Evolutionary conservation across 2,329 filamentous ascomycete genomes (phyloP).

Genomic region (Neofusicoccum cordaticola): DNA sequence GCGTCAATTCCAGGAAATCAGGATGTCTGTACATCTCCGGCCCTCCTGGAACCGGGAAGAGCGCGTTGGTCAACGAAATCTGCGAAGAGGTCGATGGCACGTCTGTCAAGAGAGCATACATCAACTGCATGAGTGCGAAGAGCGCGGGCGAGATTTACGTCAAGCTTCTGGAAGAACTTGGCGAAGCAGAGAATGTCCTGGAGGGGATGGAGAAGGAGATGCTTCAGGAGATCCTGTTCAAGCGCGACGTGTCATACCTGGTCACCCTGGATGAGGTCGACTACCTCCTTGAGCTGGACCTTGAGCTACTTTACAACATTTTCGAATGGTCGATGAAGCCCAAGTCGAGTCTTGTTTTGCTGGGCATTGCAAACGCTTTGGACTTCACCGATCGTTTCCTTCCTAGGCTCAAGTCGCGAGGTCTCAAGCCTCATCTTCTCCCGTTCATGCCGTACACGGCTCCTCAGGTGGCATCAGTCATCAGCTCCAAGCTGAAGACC

Average conservation of each 20-base stretch:
- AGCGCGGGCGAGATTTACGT: constrained; percentile 81
- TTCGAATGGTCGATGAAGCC: constrained; percentile 93
- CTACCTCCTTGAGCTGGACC: constrained; percentile 81
- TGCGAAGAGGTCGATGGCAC: constrained; percentile 57
- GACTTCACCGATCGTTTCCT: constrained; percentile 94
- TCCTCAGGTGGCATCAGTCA: constrained; percentile 79
- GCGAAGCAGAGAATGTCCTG: constrained; percentile 56
- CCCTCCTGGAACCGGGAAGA: constrained; percentile 94
- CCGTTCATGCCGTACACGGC: constrained; percentile 93
- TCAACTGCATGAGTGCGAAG: constrained; percentile 98
- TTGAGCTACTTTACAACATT: constrained; percentile 86
- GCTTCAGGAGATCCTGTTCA: constrained; percentile 69
- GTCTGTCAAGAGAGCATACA: constrained; percentile 66
- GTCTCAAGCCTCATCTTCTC: constrained; percentile 83
- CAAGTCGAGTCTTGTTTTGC: constrained; percentile 73
- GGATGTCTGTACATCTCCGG: constrained; percentile 95
- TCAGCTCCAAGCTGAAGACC: constrained; percentile 77
- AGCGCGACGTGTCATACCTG: constrained; percentile 63
- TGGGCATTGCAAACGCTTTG: constrained; percentile 94
- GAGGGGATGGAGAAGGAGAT: constrained; percentile 66
- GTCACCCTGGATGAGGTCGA: constrained; percentile 94
- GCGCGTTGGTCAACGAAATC: constrained; percentile 83
- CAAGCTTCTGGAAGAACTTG: constrained; percentile 70
- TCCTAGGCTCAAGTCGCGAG: constrained; percentile 86
- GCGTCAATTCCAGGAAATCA: constrained; percentile 58